Conservation (phyloP, 768 basidiomycete genomes). For the Hemileccinum rubropunctum region DNA sequence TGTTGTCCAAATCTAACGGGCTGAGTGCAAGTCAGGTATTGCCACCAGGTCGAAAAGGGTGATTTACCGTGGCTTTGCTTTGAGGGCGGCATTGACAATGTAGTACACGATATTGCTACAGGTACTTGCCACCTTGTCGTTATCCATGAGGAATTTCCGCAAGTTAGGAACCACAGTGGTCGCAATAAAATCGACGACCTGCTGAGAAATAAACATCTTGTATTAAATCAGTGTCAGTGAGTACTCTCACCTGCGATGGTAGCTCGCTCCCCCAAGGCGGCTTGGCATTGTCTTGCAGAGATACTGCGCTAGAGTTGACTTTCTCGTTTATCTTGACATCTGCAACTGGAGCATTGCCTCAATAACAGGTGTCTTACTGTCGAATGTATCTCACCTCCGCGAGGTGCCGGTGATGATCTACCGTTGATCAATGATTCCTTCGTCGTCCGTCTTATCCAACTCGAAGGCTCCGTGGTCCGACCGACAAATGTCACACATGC, state of each 20-base stretch:
- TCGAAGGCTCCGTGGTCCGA: slow-evolving; percentile 68
- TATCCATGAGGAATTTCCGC: slow-evolving; percentile 77
- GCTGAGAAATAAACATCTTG: slow-evolving; percentile 7
- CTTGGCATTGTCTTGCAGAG: slow-evolving; percentile 34
- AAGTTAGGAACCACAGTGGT: slow-evolving; percentile 67
- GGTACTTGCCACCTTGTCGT: slow-evolving; percentile 74
- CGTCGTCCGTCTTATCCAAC: slow-evolving; percentile 71
- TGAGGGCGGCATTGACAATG: slow-evolving; percentile 77
- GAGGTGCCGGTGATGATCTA: slow-evolving; percentile 65
- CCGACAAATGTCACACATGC: slow-evolving; percentile 71
- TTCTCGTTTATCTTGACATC: slow-evolving; percentile 65
- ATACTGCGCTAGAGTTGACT: slow-evolving; percentile 41
- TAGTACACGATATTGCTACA: slow-evolving; percentile 86
- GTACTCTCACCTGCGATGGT: slow-evolving; percentile 24
- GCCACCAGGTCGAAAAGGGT: background rate
- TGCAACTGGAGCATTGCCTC: slow-evolving; percentile 13
- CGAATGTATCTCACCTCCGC: slow-evolving; percentile 40
- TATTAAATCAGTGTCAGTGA: slow-evolving; percentile 16
- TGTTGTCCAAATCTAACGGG: slow-evolving; percentile 75
- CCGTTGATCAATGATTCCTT: slow-evolving; percentile 69
- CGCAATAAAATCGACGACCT: slow-evolving; percentile 76
- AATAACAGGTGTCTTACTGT: background rate
- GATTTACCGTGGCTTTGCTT: slow-evolving; percentile 67
- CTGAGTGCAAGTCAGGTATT: slow-evolving; percentile 33
- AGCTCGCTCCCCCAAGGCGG: slow-evolving; percentile 27